These are phyloP conservation scores for Cyclotella cryptica DNA, from an alignment of 108 stramenopile genomes.

Conservation along the genomic window DNA sequence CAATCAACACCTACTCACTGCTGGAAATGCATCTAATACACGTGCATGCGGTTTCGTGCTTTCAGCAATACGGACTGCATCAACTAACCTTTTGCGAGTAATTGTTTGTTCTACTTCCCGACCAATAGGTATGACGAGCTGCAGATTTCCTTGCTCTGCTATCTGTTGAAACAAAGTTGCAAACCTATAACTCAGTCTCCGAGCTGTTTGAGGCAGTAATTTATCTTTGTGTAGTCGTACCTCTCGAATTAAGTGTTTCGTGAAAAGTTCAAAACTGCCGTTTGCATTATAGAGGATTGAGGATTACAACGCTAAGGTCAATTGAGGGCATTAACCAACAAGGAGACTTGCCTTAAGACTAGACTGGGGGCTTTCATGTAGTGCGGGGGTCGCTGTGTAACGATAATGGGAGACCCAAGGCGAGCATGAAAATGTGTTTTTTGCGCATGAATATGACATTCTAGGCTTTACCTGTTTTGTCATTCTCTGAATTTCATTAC, in stretches of 20 bases:
- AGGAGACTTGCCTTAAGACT: slow-evolving; percentile 40
- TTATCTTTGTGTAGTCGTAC: slow-evolving; percentile 7
- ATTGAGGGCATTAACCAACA: background rate
- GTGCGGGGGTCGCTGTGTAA: slow-evolving; percentile 37
- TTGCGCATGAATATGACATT: background rate
- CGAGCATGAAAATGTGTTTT: background rate
- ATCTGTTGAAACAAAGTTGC: background rate
- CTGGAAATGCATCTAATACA: slow-evolving; percentile 47
- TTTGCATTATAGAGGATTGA: background rate
- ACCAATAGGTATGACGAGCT: slow-evolving; percentile 48
- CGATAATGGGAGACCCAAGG: background rate
- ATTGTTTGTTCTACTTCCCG: slow-evolving; percentile 48
- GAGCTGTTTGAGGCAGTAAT: background rate
- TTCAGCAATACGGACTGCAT: slow-evolving; percentile 31
- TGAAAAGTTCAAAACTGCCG: slow-evolving; percentile 52
- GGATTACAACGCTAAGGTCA: background rate
- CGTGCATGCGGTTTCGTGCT: slow-evolving; percentile 13
- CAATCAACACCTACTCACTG: slow-evolving; percentile 1
- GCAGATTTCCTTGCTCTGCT: slow-evolving; percentile 43
- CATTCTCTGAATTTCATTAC: slow-evolving; percentile 42
- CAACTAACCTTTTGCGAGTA: slow-evolving; percentile 32
- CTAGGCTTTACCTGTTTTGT: slow-evolving; percentile 6
- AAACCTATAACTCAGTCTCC: background rate
- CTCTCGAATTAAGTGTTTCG: slow-evolving; percentile 53
- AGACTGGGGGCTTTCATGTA: slow-evolving; percentile 47